These are phyloP conservation scores for Fusarium citri DNA, from an alignment of 2,329 filamentous ascomycete genomes.

Conservation along the genomic window DNA sequence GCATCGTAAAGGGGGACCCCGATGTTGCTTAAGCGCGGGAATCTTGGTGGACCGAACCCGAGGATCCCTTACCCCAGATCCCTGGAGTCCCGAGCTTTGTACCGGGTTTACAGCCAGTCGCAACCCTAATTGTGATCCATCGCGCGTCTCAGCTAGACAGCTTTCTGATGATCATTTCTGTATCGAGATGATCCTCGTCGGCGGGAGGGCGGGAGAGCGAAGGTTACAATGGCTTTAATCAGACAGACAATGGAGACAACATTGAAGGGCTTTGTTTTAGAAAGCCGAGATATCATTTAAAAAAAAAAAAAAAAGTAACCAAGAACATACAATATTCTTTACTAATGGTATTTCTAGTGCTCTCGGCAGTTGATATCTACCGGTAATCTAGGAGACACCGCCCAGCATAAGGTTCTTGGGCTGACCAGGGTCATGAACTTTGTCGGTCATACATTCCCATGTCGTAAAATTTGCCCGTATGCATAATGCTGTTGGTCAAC, in stretches of 20 bases:
- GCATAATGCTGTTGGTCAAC: neutral
- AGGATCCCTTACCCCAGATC: conserved; percentile 14
- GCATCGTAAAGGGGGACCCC: conserved; percentile 17
- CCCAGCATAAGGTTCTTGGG: neutral
- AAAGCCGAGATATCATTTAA: neutral
- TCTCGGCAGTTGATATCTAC: neutral
- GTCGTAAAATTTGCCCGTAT: conserved; percentile 12
- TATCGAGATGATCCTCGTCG: neutral
- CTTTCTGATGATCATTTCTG: conserved; percentile 10
- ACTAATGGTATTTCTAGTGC: too few relatives aligned
- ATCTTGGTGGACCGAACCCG: neutral
- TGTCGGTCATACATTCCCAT: conserved; percentile 17
- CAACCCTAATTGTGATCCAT: conserved; percentile 1
- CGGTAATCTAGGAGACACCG: neutral
- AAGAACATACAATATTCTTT: too few relatives aligned
- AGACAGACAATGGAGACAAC: neutral
- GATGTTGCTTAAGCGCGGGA: neutral
- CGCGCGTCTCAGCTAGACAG: conserved; percentile 29
- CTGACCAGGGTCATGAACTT: conserved; percentile 19
- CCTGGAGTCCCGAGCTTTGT: neutral
- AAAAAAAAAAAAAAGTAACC: fast-evolving
- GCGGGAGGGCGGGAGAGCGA: neutral
- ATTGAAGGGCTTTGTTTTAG: fast-evolving
- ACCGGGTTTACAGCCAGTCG: neutral
- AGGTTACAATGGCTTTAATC: neutral